These are phyloP conservation scores for Allium sativum DNA, from an alignment of 106 monocot species.

Conservation along the genomic window DNA sequence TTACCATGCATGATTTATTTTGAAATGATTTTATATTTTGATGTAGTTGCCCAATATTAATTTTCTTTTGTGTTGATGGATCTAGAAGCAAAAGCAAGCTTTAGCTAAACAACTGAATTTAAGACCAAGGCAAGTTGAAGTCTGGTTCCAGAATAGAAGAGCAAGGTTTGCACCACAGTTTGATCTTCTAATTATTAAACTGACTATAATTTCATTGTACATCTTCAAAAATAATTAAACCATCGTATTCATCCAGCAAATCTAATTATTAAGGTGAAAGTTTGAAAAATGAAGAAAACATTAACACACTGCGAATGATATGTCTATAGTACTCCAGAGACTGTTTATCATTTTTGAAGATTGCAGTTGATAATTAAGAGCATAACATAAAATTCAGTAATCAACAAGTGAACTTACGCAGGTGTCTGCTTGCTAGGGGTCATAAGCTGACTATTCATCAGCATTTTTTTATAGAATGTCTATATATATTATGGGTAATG, in stretches of 20 bases:
- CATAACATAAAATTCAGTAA: neutral
- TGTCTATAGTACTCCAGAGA: too few relatives aligned
- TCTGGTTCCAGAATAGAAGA: slow-evolving; percentile 26
- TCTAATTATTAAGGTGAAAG: neutral
- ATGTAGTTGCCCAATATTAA: neutral
- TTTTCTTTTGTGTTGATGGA: neutral
- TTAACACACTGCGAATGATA: too few relatives aligned
- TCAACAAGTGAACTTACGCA: neutral
- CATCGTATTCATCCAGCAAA: neutral
- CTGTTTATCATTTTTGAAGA: neutral
- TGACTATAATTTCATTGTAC: neutral
- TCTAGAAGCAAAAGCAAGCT: slow-evolving; percentile 18
- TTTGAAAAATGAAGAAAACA: too few relatives aligned
- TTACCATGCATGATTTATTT: neutral
- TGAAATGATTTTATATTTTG: neutral
- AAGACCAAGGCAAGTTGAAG: slow-evolving; percentile 15
- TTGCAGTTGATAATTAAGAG: neutral
- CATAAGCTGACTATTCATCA: neutral
- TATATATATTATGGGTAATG: neutral
- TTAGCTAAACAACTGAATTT: slow-evolving; percentile 19
- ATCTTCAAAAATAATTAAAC: neutral
- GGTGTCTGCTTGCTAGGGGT: neutral
- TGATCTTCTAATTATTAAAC: neutral
- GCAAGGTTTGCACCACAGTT: neutral
- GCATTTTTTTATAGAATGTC: neutral